phyloP scores from a whole-genome alignment of 2,329 filamentous ascomycete genomes.

The Sporothrix globosa region DNA sequence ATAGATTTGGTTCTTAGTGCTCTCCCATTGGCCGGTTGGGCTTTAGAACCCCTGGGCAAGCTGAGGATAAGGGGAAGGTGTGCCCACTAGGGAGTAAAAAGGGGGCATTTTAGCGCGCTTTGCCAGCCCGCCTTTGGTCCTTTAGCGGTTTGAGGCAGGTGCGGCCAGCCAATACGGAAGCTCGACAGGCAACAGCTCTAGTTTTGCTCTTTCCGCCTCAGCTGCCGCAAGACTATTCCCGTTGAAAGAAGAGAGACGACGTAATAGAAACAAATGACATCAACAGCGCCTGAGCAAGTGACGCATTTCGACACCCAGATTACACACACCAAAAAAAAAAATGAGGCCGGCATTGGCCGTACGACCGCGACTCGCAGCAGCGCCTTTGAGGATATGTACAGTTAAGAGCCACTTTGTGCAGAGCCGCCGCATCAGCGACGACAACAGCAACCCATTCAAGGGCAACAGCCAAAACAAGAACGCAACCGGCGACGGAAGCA shows the following conservation, averaged over 20 bases:
- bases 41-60: neutral
- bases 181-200: neutral
- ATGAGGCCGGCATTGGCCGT: neutral
- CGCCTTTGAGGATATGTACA: neutral
- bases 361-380: neutral
- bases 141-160: neutral
- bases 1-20: neutral
- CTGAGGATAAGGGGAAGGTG: constrained; percentile 1
- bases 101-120: constrained; percentile 16
- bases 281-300: neutral
- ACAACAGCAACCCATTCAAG: neutral
- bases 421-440: neutral
- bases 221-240: neutral
- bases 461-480: neutral
- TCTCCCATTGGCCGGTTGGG: neutral
- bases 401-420: neutral
- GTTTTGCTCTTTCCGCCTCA: neutral
- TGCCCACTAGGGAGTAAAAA: neutral
- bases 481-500: neutral
- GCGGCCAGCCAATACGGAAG: constrained; percentile 18
- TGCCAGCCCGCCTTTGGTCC: neutral
- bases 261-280: neutral
- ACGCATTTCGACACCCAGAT: neutral
- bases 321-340: neutral
- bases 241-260: neutral